phyloP scores from a whole-genome alignment of 352 stramenopile species.

The Globisporangium yorkense region DNA sequence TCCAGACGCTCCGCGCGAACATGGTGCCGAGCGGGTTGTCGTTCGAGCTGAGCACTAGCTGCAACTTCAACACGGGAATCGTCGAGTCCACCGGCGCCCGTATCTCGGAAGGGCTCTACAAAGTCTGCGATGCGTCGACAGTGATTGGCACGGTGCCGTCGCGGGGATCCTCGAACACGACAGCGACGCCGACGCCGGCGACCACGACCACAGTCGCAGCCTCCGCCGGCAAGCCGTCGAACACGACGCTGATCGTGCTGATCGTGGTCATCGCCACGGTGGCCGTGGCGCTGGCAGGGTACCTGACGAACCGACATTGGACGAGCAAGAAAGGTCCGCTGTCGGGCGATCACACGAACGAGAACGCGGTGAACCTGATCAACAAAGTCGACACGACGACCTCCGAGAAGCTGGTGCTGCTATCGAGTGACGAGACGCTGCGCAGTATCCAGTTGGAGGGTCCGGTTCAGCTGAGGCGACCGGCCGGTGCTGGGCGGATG shows the following conservation, averaged over 20 bases:
- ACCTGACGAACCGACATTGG: slow-evolving; percentile 34
- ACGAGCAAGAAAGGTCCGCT: slow-evolving; percentile 10
- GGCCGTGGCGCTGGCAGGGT: slow-evolving; percentile 25
- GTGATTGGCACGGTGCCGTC: not conserved
- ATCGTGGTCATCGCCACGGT: slow-evolving; percentile 39
- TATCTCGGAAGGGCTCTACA: slow-evolving; percentile 12
- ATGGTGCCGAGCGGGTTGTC: slow-evolving; percentile 3
- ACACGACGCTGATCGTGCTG: slow-evolving; percentile 44
- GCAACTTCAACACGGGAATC: slow-evolving; percentile 11
- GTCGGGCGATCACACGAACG: slow-evolving; percentile 1
- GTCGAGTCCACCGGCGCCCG: slow-evolving; percentile 3
- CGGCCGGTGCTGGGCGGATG: slow-evolving; percentile 36
- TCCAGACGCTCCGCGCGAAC: slow-evolving; percentile 8
- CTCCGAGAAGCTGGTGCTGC: slow-evolving; percentile 44
- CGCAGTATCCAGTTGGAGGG: slow-evolving; percentile 44
- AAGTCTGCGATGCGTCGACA: slow-evolving; percentile 13
- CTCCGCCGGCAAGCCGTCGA: slow-evolving; percentile 2
- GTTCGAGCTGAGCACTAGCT: slow-evolving; percentile 9
- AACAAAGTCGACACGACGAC: slow-evolving; percentile 29
- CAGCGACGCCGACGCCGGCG: not conserved
- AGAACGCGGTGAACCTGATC: slow-evolving; percentile 41
- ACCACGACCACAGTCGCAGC: not conserved
- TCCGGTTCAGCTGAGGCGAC: slow-evolving; percentile 46
- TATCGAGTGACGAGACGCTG: slow-evolving; percentile 65
- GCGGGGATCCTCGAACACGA: not conserved